These are phyloP conservation scores for Boletus tomentosulus DNA, from an alignment of 768 basidiomycete species.

Conservation along the genomic window DNA sequence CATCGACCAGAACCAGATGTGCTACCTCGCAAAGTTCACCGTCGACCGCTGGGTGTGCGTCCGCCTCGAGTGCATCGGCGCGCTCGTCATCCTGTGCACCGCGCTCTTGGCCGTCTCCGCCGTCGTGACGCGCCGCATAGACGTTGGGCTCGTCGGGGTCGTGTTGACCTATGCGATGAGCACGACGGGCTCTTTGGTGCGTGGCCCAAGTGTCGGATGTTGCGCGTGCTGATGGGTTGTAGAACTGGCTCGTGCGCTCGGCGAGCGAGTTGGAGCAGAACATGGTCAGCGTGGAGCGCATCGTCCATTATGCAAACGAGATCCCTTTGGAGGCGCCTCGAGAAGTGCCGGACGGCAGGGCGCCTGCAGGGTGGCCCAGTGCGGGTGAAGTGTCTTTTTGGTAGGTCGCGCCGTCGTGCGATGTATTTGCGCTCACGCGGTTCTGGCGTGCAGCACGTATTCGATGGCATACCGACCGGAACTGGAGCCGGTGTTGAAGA, in stretches of 20 bases:
- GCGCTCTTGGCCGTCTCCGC: slow-evolving; percentile 64
- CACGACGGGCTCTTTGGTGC: slow-evolving; percentile 49
- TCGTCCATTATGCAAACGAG: too few species aligned
- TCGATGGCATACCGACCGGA: slow-evolving; percentile 77
- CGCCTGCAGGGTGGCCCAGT: too few species aligned
- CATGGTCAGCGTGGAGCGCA: too few species aligned
- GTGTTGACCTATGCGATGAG: slow-evolving; percentile 82
- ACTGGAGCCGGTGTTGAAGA: slow-evolving; percentile 74
- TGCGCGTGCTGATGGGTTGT: not conserved
- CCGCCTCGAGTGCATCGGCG: slow-evolving; percentile 85
- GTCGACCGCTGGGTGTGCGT: slow-evolving; percentile 85
- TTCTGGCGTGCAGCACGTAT: slow-evolving; percentile 45
- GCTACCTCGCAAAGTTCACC: slow-evolving; percentile 63
- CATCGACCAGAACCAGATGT: slow-evolving; percentile 84
- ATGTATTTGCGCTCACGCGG: too few species aligned
- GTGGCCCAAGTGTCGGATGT: too few species aligned
- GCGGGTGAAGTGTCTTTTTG: too few species aligned
- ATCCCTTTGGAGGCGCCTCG: too few species aligned
- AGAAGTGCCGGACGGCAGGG: too few species aligned
- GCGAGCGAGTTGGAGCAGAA: slow-evolving; percentile 82
- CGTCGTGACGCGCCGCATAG: slow-evolving; percentile 65
- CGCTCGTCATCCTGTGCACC: slow-evolving; percentile 71
- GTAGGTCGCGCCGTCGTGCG: too few species aligned
- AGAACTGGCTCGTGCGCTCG: slow-evolving; percentile 79
- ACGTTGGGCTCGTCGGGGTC: slow-evolving; percentile 85